Evolutionary conservation across 306 rosid genomes (phyloP).

Genomic region (Castanea sativa): DNA sequence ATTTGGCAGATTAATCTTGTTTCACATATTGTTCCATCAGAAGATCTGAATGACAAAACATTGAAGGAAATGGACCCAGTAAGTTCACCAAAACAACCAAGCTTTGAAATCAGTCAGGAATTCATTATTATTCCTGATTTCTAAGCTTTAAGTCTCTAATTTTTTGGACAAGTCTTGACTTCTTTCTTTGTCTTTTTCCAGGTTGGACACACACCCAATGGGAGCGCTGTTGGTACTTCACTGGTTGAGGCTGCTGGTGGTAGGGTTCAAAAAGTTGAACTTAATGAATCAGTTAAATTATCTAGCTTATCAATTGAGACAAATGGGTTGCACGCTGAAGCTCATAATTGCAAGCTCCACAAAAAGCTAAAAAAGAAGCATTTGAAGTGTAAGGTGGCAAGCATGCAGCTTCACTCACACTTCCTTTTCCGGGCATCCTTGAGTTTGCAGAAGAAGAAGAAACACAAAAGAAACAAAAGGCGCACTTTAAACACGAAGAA

Average conservation of each 20-base stretch:
- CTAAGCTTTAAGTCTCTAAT: not conserved
- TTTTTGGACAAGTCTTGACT: conserved; percentile 7
- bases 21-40: conserved; percentile 15
- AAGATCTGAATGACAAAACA: conserved; percentile 17
- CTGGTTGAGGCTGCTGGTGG: conserved; percentile 29
- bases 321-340: conserved; percentile 16
- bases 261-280: conserved; percentile 23
- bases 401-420: conserved; percentile 43
- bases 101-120: conserved; percentile 33
- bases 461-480: conserved; percentile 49
- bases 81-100: conserved; percentile 29
- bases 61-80: conserved; percentile 14
- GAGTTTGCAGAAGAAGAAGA: conserved; percentile 47
- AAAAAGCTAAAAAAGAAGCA: conserved; percentile 50
- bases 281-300: conserved; percentile 26
- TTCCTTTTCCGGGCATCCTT: conserved; percentile 37
- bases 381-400: conserved; percentile 37
- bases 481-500: conserved; percentile 16
- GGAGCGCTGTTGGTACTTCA: conserved; percentile 24
- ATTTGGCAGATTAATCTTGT: conserved; percentile 24
- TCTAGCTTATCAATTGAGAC: conserved; percentile 19
- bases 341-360: conserved; percentile 32
- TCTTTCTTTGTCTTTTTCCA: conserved; percentile 18
- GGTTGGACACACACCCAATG: conserved; percentile 34
- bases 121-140: not conserved